Evolutionary conservation across 2,329 filamentous ascomycete genomes (phyloP), one percentile per base, ranked within the genome.

Genomic region (Fusarium sp.): DNA sequence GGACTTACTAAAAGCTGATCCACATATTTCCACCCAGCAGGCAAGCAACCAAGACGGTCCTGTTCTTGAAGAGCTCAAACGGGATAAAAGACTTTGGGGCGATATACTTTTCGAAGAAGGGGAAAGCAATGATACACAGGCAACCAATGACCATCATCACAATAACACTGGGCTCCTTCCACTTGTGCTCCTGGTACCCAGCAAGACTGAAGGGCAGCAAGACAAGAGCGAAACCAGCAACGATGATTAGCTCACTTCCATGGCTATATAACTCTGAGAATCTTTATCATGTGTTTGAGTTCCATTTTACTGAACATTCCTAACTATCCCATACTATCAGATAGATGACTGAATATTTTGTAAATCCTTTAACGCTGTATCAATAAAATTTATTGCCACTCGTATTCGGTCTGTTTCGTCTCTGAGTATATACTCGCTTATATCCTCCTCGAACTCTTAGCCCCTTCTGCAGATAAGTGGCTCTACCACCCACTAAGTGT

Each of bases 101-200:
- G 24, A 63, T 42, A 6, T 69, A 78, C 82, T 77, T 91, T 88
- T 84, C 87, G 88, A 5, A 86, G 55, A 64, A 39, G 3, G 80
- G 84, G 65, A 91, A 87, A 4, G 76, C 74, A 6, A 80, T 75
- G 4, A 89, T 74, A 3, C 26, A 28, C 6, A 28, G 4, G 8
- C 26, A 28, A 28, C 26, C 26, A 10, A 28, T 28, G 26, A 28
- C 26, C 2, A 28, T 28, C 26, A 28, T 28, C 10, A 10, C 26
- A 28, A 28, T 28, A 28, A 28, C 26, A 28, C 26, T 28, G 7
- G 26, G 26, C 7, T 28, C 26, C 26, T 28, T 28, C 26, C 26
- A 28, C 26, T 28, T 28, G 26, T 28, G 26, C 26, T 28, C 26
- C 3, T 28, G 26, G 26, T 28, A 28, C 2, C 26, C 26, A 28